phyloP scores from a whole-genome alignment of 352 stramenopile genomes.

The Thraustochytrium sp. region DNA sequence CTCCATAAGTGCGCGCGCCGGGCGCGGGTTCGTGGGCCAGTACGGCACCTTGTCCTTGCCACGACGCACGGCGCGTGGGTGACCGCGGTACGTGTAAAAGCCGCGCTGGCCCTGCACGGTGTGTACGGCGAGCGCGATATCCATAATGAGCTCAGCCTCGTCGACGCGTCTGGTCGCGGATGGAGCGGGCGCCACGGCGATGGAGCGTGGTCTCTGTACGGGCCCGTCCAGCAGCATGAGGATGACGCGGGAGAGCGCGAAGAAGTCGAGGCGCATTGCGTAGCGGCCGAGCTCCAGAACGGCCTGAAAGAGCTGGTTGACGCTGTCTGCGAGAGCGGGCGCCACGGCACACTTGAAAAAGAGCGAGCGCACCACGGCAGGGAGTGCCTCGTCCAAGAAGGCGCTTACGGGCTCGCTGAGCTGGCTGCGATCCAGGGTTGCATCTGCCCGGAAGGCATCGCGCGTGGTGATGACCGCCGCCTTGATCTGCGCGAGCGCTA shows the following conservation, averaged over 20 bases:
- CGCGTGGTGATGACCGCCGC: no score
- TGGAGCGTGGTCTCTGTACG: background rate
- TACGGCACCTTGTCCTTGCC: background rate
- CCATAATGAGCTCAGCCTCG: background rate
- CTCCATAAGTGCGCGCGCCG: background rate
- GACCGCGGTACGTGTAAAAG: background rate
- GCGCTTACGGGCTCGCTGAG: no score
- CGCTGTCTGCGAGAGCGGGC: background rate
- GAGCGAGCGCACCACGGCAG: background rate
- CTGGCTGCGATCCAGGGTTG: no score
- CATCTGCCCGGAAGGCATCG: no score
- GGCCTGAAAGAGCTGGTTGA: background rate
- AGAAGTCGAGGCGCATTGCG: background rate
- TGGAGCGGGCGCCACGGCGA: background rate
- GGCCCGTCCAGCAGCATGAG: conserved; percentile 33
- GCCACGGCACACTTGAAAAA: background rate
- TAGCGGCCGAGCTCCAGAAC: background rate
- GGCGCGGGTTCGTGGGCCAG: background rate
- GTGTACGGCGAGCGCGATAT: background rate
- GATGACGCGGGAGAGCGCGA: background rate
- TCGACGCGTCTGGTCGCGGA: background rate
- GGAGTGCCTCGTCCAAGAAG: background rate
- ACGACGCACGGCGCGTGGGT: background rate
- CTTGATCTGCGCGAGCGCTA: no score
- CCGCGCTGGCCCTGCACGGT: background rate